Base-by-base conservation (phyloP, 208 protist species). In the Phytomonas serpens region DNA sequence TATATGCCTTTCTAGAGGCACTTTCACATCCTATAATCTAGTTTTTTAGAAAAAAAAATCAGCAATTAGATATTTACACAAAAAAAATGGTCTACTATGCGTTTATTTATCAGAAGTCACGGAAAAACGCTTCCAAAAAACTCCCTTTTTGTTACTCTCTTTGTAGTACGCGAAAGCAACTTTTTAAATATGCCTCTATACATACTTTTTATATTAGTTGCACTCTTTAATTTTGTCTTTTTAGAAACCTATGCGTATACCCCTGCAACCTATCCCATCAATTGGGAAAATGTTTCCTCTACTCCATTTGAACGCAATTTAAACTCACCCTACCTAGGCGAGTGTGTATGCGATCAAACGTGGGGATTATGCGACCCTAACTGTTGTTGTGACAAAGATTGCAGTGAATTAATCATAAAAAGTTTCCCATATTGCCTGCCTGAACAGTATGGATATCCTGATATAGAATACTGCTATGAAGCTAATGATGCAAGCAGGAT, bases 371-470 rank as follows among this genome's bases (percentile, higher is more conserved):
- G 89, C 75, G 87, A 93, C 69, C 72, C 81, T 13, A 84, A 90
- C 71, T 95, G 89, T 52, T 95, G 89, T 67, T 92, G 87, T 66
- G 89, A 95, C 64, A 37, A 65, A 3, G 89, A 94, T 66, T 95
- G 85, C 67, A 77, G 72, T 27, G 33, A 65, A 2, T 52, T 61
- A 29, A 81, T 77, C 2, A 73, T 72, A 37, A 69, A 4, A 33
- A 67, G 71, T 0, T 95, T 95, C 64, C 62, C 38, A 2, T 81
- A 82, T 31, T 94, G 86, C 69, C 70, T 89, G 16, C 78, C 78
- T 31, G 86, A 94, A 71, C 76, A 33, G 34, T 77, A 80, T 66
- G 76, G 85, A 51, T 71, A 77, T 19, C 83, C 80, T 32, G 73
- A 82, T 67, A 71, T 92, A 32, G 71, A 85, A 31, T 90, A 87